Conservation (phyloP, 257 asterid genomes). For the Catharanthus roseus region DNA sequence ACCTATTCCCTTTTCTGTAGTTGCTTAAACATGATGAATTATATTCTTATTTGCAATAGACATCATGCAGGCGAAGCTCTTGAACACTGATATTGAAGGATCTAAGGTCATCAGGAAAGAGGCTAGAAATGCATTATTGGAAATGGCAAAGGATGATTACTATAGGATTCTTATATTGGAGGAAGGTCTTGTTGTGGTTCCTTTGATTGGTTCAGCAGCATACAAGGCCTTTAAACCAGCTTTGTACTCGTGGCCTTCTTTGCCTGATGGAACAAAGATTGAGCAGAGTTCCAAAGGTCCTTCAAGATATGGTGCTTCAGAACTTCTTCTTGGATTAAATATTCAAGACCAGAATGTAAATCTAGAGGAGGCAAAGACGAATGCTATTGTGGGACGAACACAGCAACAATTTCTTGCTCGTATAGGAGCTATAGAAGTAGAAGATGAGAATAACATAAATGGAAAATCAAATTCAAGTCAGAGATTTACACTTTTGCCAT, state of each 20-base stretch:
- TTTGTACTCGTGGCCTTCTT: conserved; percentile 77
- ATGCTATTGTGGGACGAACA: conserved; percentile 61
- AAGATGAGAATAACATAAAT: conserved; percentile 38
- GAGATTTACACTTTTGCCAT: conserved; percentile 63
- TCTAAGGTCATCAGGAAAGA: conserved; percentile 52
- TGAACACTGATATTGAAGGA: conserved; percentile 41
- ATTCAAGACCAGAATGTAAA: conserved; percentile 34
- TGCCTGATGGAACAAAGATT: conserved; percentile 73
- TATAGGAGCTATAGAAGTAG: conserved; percentile 71
- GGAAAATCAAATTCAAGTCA: conserved; percentile 24
- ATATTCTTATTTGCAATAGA: not conserved
- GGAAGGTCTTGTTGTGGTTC: conserved; percentile 77
- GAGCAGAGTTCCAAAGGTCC: conserved; percentile 49
- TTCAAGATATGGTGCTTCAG: conserved; percentile 76
- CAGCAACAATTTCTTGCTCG: conserved; percentile 86
- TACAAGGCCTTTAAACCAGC: conserved; percentile 66
- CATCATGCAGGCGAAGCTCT: conserved; percentile 60
- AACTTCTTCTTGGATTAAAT: conserved; percentile 61
- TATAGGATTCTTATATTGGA: conserved; percentile 64
- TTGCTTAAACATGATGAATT: not conserved
- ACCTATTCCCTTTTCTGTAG: not conserved
- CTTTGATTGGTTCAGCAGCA: conserved; percentile 71
- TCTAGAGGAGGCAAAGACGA: conserved; percentile 59
- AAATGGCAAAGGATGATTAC: conserved; percentile 70
- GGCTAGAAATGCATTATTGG: conserved; percentile 64